These are phyloP conservation scores for Luzula sylvatica DNA, from an alignment of 176 grass and related monocot genomes.

Conservation along the genomic window DNA sequence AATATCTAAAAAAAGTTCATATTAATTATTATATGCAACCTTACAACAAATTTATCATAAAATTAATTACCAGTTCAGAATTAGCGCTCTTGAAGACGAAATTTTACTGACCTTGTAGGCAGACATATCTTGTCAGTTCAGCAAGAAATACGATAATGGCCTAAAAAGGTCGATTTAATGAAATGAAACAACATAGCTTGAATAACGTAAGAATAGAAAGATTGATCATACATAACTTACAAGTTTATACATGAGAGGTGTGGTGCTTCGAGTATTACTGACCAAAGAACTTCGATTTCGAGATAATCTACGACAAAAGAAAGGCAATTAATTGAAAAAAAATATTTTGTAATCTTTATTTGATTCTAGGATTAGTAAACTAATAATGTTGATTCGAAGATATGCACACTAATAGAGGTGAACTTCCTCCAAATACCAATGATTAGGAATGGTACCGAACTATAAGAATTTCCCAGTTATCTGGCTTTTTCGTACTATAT, in stretches of 20 bases:
- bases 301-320: neutral
- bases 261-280: constrained; percentile 8
- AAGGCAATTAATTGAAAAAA: too few species aligned
- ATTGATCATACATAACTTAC: neutral
- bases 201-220: neutral
- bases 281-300: constrained; percentile 8
- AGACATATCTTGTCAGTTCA: constrained; percentile 3
- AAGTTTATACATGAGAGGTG: constrained; percentile 11
- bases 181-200: neutral
- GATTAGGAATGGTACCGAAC: too few species aligned
- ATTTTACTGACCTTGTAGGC: constrained; percentile 20
- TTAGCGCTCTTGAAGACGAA: constrained; percentile 22
- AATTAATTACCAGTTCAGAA: constrained; percentile 26
- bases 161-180: neutral
- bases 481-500: too few species aligned
- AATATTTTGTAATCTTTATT: too few species aligned
- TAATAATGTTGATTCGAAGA: too few species aligned
- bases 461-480: too few species aligned
- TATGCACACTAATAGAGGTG: too few species aligned
- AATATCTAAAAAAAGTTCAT: constrained; percentile 33
- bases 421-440: too few species aligned
- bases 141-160: constrained; percentile 1
- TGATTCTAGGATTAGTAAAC: too few species aligned
- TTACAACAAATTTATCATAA: neutral
- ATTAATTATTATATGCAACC: neutral